Percentiles rank a stretch among this genome's conserved stretches.
Evolutionary conservation across 441 rosid species (phyloP).

Genomic region (Erodium chrysanthum): DNA sequence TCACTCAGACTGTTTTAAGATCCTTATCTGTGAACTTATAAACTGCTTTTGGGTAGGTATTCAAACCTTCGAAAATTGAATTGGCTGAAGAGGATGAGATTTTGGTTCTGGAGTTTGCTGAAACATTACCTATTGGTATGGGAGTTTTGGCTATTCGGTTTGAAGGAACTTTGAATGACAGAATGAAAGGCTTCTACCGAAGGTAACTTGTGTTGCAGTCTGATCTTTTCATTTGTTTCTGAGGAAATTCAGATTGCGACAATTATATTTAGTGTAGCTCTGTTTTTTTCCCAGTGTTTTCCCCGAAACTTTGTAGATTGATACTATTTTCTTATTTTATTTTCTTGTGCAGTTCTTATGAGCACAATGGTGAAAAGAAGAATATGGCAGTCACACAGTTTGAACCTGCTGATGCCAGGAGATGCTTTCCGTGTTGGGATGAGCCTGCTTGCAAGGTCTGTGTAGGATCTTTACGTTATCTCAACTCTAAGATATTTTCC

Average conservation of each 20-base stretch:
- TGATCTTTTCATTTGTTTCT: not conserved
- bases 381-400: conserved; percentile 97
- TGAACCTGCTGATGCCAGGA: conserved; percentile 91
- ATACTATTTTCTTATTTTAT: not conserved
- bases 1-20: not conserved
- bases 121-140: conserved; percentile 44
- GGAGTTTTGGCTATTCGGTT: conserved; percentile 54
- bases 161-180: conserved; percentile 62
- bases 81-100: conserved; percentile 62
- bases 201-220: conserved; percentile 31
- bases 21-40: not conserved
- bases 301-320: not conserved
- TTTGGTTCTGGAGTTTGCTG: conserved; percentile 59
- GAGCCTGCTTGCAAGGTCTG: too few relatives aligned
- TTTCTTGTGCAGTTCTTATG: conserved; percentile 44
- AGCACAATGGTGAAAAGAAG: conserved; percentile 74
- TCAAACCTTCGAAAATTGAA: conserved; percentile 41
- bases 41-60: conserved; percentile 29
- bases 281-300: not conserved
- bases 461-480: too few relatives aligned
- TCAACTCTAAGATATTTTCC: too few relatives aligned
- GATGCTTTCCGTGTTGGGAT: conserved; percentile 26
- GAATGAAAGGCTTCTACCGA: conserved; percentile 82
- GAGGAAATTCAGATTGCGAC: not conserved
- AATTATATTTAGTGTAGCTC: not conserved